Evolutionary conservation across 768 basidiomycete species (phyloP).

Genomic region (Myochromella boudieri): DNA sequence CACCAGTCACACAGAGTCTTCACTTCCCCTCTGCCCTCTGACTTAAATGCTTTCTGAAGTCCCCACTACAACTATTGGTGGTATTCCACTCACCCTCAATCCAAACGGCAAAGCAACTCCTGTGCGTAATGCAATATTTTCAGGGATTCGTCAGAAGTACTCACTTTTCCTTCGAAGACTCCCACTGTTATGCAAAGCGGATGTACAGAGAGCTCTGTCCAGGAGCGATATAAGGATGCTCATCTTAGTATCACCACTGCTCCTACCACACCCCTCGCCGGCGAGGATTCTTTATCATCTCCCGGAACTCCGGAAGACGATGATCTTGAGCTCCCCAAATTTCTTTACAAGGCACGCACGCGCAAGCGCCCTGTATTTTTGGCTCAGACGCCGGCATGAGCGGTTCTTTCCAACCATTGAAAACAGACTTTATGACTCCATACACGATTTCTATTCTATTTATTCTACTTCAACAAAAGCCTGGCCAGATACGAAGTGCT

Average conservation of each 20-base stretch:
- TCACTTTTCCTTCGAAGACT: too few relatives aligned
- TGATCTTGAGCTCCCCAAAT: conserved; percentile 13
- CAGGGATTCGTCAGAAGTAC: too few relatives aligned
- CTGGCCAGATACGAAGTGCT: neutral
- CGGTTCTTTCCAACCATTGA: too few relatives aligned
- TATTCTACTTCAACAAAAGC: too few relatives aligned
- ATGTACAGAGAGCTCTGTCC: too few relatives aligned
- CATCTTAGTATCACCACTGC: neutral
- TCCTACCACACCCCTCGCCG: neutral
- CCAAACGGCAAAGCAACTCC: too few relatives aligned
- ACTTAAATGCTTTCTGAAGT: neutral
- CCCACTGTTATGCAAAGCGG: too few relatives aligned
- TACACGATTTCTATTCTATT: too few relatives aligned
- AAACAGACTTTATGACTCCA: too few relatives aligned
- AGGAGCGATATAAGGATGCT: neutral
- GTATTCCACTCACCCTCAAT: neutral
- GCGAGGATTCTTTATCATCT: conserved; percentile 4
- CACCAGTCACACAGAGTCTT: neutral
- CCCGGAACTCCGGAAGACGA: conserved; percentile 13
- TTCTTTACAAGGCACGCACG: conserved; percentile 14
- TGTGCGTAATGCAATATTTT: too few relatives aligned
- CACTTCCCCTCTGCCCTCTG: neutral
- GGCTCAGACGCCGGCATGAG: neutral
- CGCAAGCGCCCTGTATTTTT: neutral
- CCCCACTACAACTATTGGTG: neutral